Conservation (phyloP, 371 early-diverging fungal species). For the Syncephalis plumigaleata region DNA sequence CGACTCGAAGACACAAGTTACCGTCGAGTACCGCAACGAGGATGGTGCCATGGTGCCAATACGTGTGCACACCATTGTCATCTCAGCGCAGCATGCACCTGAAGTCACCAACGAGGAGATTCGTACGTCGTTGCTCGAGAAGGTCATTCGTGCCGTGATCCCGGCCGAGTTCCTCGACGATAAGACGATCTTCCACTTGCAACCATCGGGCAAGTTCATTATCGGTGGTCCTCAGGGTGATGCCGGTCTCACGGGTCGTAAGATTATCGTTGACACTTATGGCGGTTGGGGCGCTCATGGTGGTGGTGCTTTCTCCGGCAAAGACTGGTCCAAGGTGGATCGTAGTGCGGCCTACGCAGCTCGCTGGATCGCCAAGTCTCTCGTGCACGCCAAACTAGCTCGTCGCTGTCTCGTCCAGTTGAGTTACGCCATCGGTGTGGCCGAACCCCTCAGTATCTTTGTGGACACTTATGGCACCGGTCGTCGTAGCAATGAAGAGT, state of each 20-base stretch:
- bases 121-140: constrained; percentile 77
- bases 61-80: constrained; percentile 95
- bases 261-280: constrained; percentile 95
- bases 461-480: constrained; percentile 97
- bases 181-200: constrained; percentile 89
- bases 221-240: constrained; percentile 99
- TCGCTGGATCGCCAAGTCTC: constrained; percentile 95
- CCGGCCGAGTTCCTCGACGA: constrained; percentile 81
- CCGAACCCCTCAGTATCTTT: constrained; percentile 94
- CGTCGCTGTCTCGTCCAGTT: constrained; percentile 94
- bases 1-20: constrained; percentile 99
- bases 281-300: constrained; percentile 99
- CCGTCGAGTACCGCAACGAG: constrained; percentile 95
- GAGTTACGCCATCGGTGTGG: constrained; percentile 98
- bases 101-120: constrained; percentile 72
- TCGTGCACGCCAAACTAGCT: constrained; percentile 87
- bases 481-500: constrained; percentile 70
- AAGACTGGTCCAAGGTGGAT: constrained; percentile 99
- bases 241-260: constrained; percentile 99
- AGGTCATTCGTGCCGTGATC: constrained; percentile 88
- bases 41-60: constrained; percentile 85
- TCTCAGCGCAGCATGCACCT: constrained; percentile 97
- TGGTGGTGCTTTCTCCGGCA: constrained; percentile 99
- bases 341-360: constrained; percentile 99
- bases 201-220: constrained; percentile 98